Percentiles rank a stretch among this genome's conserved stretches.
Evolutionary conservation across 179 eudicot genomes (phyloP).

Genomic region (Camellia oleifera): DNA sequence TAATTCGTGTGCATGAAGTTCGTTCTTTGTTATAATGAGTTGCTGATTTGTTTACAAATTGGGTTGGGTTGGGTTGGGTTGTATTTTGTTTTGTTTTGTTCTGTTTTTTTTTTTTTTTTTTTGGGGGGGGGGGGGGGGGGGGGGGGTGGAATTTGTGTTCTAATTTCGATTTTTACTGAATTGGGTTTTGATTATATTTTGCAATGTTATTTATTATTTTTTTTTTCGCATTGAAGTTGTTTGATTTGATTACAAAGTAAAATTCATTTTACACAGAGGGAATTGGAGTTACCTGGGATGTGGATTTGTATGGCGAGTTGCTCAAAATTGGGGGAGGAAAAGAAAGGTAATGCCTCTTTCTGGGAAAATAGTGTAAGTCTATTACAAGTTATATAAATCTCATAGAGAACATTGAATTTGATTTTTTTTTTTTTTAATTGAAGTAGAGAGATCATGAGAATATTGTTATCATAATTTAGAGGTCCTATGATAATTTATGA

Average conservation of each 20-base stretch:
- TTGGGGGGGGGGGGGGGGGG: too few relatives aligned
- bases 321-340: constrained; percentile 99
- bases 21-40: too few relatives aligned
- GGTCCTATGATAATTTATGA: neutral
- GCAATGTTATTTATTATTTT: too few relatives aligned
- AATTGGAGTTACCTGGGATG: constrained; percentile 94
- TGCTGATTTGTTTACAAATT: too few relatives aligned
- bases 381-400: neutral
- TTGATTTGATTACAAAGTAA: constrained; percentile 21
- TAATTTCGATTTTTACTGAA: neutral
- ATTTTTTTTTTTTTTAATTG: neutral
- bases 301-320: constrained; percentile 94
- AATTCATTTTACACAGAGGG: constrained; percentile 58
- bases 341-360: constrained; percentile 61
- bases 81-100: too few relatives aligned
- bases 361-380: neutral
- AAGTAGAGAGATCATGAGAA: neutral
- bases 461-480: neutral
- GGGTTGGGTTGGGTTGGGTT: too few relatives aligned
- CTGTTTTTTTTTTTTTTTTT: neutral
- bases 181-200: neutral
- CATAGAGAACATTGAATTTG: neutral
- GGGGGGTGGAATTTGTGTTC: neutral
- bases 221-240: neutral
- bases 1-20: too few relatives aligned